Percentiles rank a stretch among this genome's conserved stretches.
phyloP scores from a whole-genome alignment of 2,329 filamentous ascomycete species.

The Thelonectria rubi region DNA sequence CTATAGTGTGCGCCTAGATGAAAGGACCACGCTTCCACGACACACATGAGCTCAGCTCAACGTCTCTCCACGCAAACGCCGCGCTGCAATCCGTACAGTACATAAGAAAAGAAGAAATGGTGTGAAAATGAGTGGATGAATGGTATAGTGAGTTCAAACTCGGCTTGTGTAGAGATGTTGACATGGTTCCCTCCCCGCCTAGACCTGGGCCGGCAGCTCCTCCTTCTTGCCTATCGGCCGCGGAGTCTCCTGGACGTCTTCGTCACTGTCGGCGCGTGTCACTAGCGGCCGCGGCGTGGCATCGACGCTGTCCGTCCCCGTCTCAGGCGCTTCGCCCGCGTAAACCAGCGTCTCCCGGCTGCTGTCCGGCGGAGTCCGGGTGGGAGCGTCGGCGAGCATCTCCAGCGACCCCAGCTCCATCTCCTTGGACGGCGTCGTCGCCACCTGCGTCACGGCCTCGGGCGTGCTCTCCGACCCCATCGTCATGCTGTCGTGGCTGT shows the following conservation, averaged over 20 bases:
- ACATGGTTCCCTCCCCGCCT: not conserved
- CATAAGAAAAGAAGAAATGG: slow-evolving; percentile 34
- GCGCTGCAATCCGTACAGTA: slow-evolving; percentile 42
- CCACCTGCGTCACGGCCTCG: slow-evolving; percentile 62
- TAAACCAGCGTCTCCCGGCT: slow-evolving; percentile 25
- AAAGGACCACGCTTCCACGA: slow-evolving; percentile 25
- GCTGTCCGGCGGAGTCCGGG: slow-evolving; percentile 40
- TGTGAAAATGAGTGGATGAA: slow-evolving; percentile 18
- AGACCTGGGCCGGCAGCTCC: not conserved
- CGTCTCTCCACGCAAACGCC: slow-evolving; percentile 41
- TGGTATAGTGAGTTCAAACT: slow-evolving; percentile 5
- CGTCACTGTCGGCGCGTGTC: slow-evolving; percentile 23
- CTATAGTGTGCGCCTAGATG: slow-evolving; percentile 24
- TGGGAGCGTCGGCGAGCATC: slow-evolving; percentile 22
- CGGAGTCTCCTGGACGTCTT: slow-evolving; percentile 52
- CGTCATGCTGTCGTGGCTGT: slow-evolving; percentile 85
- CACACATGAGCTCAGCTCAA: slow-evolving; percentile 32
- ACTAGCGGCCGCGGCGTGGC: slow-evolving; percentile 55
- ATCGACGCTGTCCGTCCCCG: slow-evolving; percentile 45
- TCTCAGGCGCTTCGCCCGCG: slow-evolving; percentile 19
- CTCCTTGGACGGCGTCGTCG: slow-evolving; percentile 59
- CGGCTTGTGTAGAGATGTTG: slow-evolving; percentile 18
- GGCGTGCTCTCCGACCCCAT: slow-evolving; percentile 59
- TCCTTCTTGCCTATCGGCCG: slow-evolving; percentile 45
- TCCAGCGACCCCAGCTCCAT: slow-evolving; percentile 45